A percentile compares a stretch with the other conserved stretches of the same genome.
These are phyloP conservation scores for Athelia sp. DNA, from an alignment of 1,284 basidiomycete species.

Conservation along the genomic window DNA sequence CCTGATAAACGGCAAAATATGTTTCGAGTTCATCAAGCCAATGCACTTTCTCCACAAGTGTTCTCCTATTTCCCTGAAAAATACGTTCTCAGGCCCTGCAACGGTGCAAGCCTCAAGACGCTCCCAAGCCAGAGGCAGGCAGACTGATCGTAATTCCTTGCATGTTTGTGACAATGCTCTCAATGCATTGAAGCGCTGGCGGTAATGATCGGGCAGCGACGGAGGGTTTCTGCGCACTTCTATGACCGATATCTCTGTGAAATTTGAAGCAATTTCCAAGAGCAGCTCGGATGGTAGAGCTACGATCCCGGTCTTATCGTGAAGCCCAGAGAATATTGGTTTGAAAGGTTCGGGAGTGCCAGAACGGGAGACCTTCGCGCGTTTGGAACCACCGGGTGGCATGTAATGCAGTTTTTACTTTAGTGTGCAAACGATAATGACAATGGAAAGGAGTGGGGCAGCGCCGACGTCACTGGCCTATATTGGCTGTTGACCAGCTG, in stretches of 20 bases:
- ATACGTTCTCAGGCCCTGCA: neutral
- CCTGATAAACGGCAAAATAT: conserved; percentile 5
- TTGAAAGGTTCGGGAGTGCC: too few species aligned
- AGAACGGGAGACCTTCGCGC: too few species aligned
- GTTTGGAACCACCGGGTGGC: too few species aligned
- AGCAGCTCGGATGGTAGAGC: neutral
- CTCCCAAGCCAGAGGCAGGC: conserved; percentile 22
- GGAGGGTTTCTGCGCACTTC: neutral
- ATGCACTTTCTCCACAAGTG: conserved; percentile 5
- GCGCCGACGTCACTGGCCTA: too few species aligned
- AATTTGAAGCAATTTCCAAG: neutral
- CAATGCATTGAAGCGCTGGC: conserved; percentile 18
- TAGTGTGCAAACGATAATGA: too few species aligned
- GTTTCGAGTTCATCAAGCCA: conserved; percentile 1
- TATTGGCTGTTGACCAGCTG: too few species aligned
- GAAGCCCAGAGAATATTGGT: too few species aligned
- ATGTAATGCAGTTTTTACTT: too few species aligned
- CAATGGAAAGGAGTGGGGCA: too few species aligned
- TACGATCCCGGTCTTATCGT: too few species aligned
- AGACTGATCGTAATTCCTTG: conserved; percentile 16
- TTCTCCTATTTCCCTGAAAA: conserved; percentile 3
- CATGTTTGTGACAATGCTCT: conserved; percentile 27
- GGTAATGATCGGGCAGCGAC: conserved; percentile 3
- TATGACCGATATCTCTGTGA: neutral
- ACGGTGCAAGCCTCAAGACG: conserved; percentile 19